These are phyloP conservation scores for Polysphondylium violaceum DNA, from an alignment of 78 protist species.

Conservation along the genomic window DNA sequence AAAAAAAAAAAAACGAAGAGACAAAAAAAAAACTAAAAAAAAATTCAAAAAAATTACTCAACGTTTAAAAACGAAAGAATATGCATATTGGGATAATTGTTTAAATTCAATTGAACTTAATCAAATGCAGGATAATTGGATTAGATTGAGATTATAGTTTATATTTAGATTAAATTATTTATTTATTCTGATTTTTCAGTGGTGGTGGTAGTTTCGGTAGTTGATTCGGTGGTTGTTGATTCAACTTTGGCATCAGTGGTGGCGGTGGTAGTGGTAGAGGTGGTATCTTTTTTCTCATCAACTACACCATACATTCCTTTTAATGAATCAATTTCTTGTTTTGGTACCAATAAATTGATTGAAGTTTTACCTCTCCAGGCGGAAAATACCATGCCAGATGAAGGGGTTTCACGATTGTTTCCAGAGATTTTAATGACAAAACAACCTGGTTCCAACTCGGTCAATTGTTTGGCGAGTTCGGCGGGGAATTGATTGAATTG, in stretches of 20 bases:
- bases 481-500: conserved; percentile 14
- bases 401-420: background rate
- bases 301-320: background rate
- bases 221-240: too few species aligned
- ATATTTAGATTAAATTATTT: too few species aligned
- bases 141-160: too few species aligned
- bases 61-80: too few species aligned
- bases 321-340: conserved; percentile 54
- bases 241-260: background rate
- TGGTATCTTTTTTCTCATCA: background rate
- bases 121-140: too few species aligned
- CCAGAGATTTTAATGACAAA: conserved; percentile 29
- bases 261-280: background rate
- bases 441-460: conserved; percentile 57
- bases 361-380: conserved; percentile 73
- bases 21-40: too few species aligned
- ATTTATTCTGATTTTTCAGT: too few species aligned
- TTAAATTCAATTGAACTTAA: too few species aligned
- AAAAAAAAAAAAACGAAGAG: too few species aligned
- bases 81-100: too few species aligned
- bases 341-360: conserved; percentile 55
- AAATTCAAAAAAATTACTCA: too few species aligned
- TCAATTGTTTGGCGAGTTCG: background rate
- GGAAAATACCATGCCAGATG: conserved; percentile 37
- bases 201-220: too few species aligned